These are phyloP conservation scores for Candida smagusa DNA, from an alignment of 1,139 yeast species.

Conservation along the genomic window DNA sequence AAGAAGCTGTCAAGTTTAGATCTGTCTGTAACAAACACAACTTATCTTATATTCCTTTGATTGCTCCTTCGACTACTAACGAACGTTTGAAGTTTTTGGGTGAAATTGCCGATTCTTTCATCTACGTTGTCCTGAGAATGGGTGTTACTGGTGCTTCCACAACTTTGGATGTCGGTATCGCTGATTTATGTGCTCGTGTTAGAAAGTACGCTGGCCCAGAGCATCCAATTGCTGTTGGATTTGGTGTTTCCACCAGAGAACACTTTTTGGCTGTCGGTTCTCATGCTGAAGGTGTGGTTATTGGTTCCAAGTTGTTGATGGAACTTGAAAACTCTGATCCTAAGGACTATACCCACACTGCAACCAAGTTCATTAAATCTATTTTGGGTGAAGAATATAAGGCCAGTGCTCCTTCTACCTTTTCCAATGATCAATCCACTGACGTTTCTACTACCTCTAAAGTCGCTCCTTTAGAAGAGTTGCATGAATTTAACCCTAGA, in stretches of 20 bases:
- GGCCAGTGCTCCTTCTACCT: constrained; percentile 30
- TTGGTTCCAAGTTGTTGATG: constrained; percentile 82
- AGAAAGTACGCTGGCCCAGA: constrained; percentile 60
- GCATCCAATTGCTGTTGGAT: constrained; percentile 92
- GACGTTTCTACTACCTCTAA: constrained; percentile 21
- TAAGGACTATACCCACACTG: constrained; percentile 58
- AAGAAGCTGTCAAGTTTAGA: constrained; percentile 90
- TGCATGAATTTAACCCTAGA: constrained; percentile 59
- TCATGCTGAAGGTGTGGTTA: constrained; percentile 89
- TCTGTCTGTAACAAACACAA: constrained; percentile 64
- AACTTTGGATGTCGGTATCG: constrained; percentile 61
- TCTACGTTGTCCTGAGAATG: constrained; percentile 95
- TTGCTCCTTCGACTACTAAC: constrained; percentile 95
- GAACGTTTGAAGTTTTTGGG: constrained; percentile 77
- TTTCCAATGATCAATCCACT: constrained; percentile 24
- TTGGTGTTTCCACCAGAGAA: constrained; percentile 92
- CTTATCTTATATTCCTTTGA: constrained; percentile 83
- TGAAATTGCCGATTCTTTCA: constrained; percentile 87
- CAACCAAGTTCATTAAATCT: constrained; percentile 62
- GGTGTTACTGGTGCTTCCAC: constrained; percentile 92
- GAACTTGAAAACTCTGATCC: constrained; percentile 61
- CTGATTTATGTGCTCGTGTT: constrained; percentile 69
- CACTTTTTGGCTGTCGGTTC: constrained; percentile 80
- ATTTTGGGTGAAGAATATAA: constrained; percentile 63
- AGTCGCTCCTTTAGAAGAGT: constrained; percentile 50